Base-by-base conservation (phyloP, 129 eudicot genomes). In the Flaveria trinervia region DNA sequence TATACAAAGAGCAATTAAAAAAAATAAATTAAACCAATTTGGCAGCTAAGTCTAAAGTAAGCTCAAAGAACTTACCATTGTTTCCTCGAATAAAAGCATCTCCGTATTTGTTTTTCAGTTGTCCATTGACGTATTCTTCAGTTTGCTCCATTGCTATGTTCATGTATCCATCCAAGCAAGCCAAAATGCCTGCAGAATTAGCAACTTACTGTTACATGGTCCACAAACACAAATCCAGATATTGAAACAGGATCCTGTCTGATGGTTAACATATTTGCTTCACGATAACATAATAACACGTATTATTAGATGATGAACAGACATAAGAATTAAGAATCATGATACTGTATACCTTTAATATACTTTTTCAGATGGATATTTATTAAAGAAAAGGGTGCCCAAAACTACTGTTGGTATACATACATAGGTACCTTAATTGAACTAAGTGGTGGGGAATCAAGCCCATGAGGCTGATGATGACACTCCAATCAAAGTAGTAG, bases 101-200 rank as follows among this genome's bases (percentile, higher is more conserved):
- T 0, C 98, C 98, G 10, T 94, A 94, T 74, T 94, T 94, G 83
- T 94, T 94, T 78, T 94, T 94, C 72, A 94, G 81, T 78, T 94
- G 98, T 46, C 98, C 98, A 41, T 94, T 94, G 17, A 94, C 98
- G 36, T 94, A 94, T 77, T 94, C 98, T 80, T 94, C 98, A 14
- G 98, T 94, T 80, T 94, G 98, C 83, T 94, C 98, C 98, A 94
- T 94, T 50, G 98, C 98, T 68, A 94, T 94, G 70, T 94, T 94
- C 98, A 94, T 94, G 77, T 94, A 94, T 70, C 98, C 98, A 82
- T 94, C 98, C 51, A 94, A 83, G 79, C 97, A 91, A 45, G 98
- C 98, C 67, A 94, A 81, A 28, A 91, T 91, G 70, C 98, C 98
- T 94, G 93, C 81, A 80, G 11, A 43, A 52, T 0, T 0, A 36